Percentiles rank a stretch among this genome's conserved stretches.
phyloP scores from a whole-genome alignment of 176 grass and related monocot genomes.

The Thalia dealbata region DNA sequence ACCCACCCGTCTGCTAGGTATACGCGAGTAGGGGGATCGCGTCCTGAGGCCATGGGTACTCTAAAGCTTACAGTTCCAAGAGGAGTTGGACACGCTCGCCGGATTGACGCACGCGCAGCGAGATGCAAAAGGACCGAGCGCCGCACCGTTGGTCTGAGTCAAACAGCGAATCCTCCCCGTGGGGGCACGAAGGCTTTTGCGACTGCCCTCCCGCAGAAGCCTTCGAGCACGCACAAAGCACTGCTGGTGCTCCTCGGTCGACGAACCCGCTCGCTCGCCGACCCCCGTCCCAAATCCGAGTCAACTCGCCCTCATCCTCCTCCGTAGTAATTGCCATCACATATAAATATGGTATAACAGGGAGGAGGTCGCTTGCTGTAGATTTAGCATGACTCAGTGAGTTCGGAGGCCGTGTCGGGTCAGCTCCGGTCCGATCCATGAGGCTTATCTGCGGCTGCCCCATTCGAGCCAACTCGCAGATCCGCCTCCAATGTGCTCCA shows the following conservation, averaged over 20 bases:
- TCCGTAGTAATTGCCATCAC: too few relatives aligned
- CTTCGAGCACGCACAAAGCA: background rate
- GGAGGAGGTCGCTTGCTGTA: too few relatives aligned
- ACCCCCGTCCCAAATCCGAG: background rate
- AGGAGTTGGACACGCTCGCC: background rate
- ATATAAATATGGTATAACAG: too few relatives aligned
- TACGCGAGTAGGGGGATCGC: too few relatives aligned
- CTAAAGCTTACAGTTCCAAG: background rate
- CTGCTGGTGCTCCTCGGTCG: constrained; percentile 1
- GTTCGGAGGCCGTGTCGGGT: background rate
- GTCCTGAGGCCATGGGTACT: too few relatives aligned
- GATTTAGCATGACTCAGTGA: constrained; percentile 7
- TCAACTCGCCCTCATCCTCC: background rate
- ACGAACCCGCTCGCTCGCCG: background rate
- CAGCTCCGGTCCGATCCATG: constrained; percentile 5
- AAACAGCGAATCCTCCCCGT: background rate
- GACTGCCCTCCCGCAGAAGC: background rate
- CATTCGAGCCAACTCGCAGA: constrained; percentile 6
- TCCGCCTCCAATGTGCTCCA: constrained; percentile 10
- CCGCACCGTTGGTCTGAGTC: background rate
- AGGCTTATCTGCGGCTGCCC: constrained; percentile 3
- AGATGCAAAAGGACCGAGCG: background rate
- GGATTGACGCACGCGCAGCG: background rate
- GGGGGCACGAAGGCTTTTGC: background rate
- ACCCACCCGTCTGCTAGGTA: too few relatives aligned